These are phyloP conservation scores for Ramaria sp. DNA, from an alignment of 768 basidiomycete genomes.

Conservation along the genomic window DNA sequence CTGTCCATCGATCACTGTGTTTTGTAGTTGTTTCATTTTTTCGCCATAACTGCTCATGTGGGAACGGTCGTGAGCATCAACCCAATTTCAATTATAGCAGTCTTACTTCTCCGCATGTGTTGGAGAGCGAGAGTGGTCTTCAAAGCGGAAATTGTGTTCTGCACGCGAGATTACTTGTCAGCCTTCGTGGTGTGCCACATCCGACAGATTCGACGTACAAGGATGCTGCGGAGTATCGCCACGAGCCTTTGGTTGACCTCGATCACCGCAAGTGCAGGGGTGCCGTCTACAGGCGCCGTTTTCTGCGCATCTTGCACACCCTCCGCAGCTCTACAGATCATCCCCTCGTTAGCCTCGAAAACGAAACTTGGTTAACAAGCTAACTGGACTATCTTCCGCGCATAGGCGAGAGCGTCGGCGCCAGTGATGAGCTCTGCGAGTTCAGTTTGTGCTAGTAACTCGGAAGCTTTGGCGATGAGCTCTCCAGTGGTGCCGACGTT, in stretches of 20 bases:
- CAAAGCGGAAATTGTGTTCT: background rate
- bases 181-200: background rate
- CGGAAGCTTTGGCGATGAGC: background rate
- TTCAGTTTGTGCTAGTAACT: background rate
- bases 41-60: no score
- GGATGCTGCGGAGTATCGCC: background rate
- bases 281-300: background rate
- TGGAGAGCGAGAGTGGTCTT: background rate
- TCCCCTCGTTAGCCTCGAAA: background rate
- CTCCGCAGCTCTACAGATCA: background rate
- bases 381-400: background rate
- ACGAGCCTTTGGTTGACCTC: background rate
- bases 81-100: background rate
- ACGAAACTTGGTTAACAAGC: background rate
- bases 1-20: no score
- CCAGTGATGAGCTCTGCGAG: background rate
- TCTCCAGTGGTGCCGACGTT: background rate
- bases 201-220: background rate
- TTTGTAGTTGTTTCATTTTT: no score
- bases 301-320: background rate
- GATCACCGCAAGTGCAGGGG: background rate
- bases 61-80: no score
- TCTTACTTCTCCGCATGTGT: background rate
- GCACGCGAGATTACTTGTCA: background rate
- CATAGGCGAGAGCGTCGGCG: background rate